Conservation (phyloP, 225 moss, liverwort and hornwort genomes). For the Takakia lepidozioides region DNA sequence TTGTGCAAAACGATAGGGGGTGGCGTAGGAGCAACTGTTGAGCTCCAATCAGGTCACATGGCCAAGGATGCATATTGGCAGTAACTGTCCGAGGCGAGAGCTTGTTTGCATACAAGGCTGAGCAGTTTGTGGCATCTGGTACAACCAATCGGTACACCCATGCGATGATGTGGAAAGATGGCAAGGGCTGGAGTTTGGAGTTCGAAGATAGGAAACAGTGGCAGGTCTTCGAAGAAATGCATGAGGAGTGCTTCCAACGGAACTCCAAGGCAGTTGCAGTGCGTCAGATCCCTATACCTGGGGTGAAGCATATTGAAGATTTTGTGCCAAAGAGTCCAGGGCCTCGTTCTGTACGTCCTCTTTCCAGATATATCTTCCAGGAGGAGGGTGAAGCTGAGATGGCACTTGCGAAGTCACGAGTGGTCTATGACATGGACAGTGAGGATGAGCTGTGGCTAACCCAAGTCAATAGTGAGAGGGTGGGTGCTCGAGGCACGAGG, state of each 20-base stretch:
- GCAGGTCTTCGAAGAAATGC: slow-evolving; percentile 89
- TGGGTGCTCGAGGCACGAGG: slow-evolving; percentile 59
- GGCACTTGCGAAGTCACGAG: slow-evolving; percentile 55
- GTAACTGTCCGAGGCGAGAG: slow-evolving; percentile 63
- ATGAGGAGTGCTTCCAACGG: slow-evolving; percentile 83
- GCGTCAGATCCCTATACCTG: slow-evolving; percentile 93
- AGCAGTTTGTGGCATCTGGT: slow-evolving; percentile 72
- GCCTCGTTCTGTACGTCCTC: slow-evolving; percentile 54
- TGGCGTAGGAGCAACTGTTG: slow-evolving; percentile 68
- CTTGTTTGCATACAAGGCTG: slow-evolving; percentile 65
- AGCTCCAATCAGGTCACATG: slow-evolving; percentile 65
- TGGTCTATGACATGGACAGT: slow-evolving; percentile 94
- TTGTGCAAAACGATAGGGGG: slow-evolving; percentile 74
- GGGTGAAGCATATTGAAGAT: slow-evolving; percentile 79
- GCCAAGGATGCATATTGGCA: slow-evolving; percentile 66
- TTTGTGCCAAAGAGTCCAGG: slow-evolving; percentile 41
- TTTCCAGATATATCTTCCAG: slow-evolving; percentile 63
- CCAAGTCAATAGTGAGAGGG: slow-evolving; percentile 61
- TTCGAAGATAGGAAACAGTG: slow-evolving; percentile 94
- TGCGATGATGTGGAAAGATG: slow-evolving; percentile 89
- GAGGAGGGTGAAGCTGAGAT: slow-evolving; percentile 70
- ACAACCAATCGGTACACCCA: slow-evolving; percentile 81
- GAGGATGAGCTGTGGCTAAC: slow-evolving; percentile 91
- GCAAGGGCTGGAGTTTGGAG: slow-evolving; percentile 92
- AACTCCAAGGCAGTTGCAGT: slow-evolving; percentile 73